Percentiles rank a stretch among this genome's conserved stretches.
These are phyloP conservation scores for Hanseniaspora nectarophila DNA, from an alignment of 805 yeast species.

Conservation along the genomic window DNA sequence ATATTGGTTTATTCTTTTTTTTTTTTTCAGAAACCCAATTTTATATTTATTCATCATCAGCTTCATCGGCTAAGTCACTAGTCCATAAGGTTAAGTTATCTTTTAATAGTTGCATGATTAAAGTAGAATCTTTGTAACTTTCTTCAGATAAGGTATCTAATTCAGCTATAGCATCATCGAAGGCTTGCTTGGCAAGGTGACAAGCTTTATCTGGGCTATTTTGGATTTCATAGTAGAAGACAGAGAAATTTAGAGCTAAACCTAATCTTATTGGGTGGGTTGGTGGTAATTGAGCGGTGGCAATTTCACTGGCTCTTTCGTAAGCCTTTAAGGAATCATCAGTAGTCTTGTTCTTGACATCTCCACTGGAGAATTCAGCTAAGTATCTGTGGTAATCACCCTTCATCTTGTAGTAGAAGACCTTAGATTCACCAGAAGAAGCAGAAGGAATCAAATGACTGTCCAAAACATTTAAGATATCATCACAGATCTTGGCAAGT, in stretches of 20 bases:
- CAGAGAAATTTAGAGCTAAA: slow-evolving; percentile 93
- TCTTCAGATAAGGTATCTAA: slow-evolving; percentile 95
- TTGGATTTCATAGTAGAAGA: slow-evolving; percentile 94
- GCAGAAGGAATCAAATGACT: slow-evolving; percentile 88
- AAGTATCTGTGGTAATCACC: slow-evolving; percentile 99
- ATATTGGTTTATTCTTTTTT: no score
- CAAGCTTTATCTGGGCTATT: slow-evolving; percentile 98
- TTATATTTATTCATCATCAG: slow-evolving; percentile 22
- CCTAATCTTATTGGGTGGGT: slow-evolving; percentile 98
- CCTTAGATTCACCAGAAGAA: slow-evolving; percentile 93
- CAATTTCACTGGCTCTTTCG: slow-evolving; percentile 91
- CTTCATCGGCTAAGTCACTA: slow-evolving; percentile 44
- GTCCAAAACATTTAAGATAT: slow-evolving; percentile 75
- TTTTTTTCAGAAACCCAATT: not conserved
- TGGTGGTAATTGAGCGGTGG: slow-evolving; percentile 92
- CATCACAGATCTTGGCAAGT: slow-evolving; percentile 86
- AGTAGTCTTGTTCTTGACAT: slow-evolving; percentile 85
- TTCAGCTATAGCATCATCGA: slow-evolving; percentile 98
- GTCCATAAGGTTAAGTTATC: slow-evolving; percentile 98
- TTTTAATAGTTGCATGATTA: slow-evolving; percentile 96
- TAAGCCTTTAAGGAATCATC: slow-evolving; percentile 87
- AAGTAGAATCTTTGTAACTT: slow-evolving; percentile 95
- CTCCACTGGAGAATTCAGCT: slow-evolving; percentile 90
- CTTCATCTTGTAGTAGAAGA: slow-evolving; percentile 96
- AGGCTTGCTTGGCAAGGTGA: slow-evolving; percentile 96